Evolutionary conservation across 768 basidiomycete species (phyloP), one percentile per base, ranked within the genome.

Genomic region (Tulasnella calospora): DNA sequence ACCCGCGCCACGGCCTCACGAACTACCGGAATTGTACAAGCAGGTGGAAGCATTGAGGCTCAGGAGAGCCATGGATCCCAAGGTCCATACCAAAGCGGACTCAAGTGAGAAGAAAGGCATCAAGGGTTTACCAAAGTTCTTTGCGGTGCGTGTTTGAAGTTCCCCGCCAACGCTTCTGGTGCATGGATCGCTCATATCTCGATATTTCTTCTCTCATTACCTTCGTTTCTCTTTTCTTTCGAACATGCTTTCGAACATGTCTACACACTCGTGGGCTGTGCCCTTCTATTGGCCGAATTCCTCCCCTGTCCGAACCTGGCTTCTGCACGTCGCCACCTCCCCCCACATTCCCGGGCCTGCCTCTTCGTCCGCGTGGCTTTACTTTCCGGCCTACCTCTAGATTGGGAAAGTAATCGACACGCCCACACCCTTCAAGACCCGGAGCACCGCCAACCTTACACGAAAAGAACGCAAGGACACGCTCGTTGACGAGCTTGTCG

Each of bases 31-130:
- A 47, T 84, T 96, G 55, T 85, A 95, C 81, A 92, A 92, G 74
- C 95, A 98, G 85, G 92, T 95, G 15, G 93, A 96, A 83, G 92
- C 96, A 0, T 86, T 96, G 77, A 91, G 94, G 40, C 86, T 98
- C 71, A 89, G 92, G 73, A 95, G 95, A 82, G 92, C 94, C 78
- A 88, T 98, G 27, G 96, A 98, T 82, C 95, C 95, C 23, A 98
- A 97, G 83, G 89, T 94, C 30, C 96, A 96, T 85, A 94, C 96
- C 85, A 87, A 90, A 80, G 95, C 94, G 83, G 93, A 95, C 70
- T 91, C 92, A 79, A 92, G 93, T 5, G 93, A 96, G 84, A 90
- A 92, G 13, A 92, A 92, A 81, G 94, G 94, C 21, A 90, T 92
- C 83, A 94, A 93, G 83, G 92, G 92, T 35, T 85, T 95, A 8